These are phyloP conservation scores for Pichia sp. DNA, from an alignment of 1,139 yeast genomes.

Conservation along the genomic window DNA sequence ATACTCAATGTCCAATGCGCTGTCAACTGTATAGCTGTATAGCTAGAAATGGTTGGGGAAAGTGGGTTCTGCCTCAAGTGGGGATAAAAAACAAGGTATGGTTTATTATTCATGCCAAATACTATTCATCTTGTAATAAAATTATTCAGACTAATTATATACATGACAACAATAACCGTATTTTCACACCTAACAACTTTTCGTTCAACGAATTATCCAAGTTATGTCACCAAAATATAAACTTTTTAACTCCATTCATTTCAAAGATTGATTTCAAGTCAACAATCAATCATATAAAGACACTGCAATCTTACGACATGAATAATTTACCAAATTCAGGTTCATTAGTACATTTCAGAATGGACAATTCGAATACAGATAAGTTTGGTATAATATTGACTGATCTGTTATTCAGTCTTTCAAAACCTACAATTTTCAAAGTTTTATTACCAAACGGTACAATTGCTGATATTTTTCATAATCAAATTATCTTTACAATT, in stretches of 20 bases:
- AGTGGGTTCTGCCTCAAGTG: too few relatives aligned
- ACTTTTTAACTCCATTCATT: background rate
- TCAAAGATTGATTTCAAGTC: slow-evolving; percentile 1
- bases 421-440: background rate
- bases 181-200: slow-evolving; percentile 6
- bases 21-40: background rate
- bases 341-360: slow-evolving; percentile 14
- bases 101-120: background rate
- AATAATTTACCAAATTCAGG: slow-evolving; percentile 12
- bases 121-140: background rate
- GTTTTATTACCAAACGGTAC: slow-evolving; percentile 18
- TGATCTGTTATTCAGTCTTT: slow-evolving; percentile 12
- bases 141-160: background rate
- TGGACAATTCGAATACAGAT: background rate
- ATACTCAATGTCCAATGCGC: background rate
- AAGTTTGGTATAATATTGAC: slow-evolving; percentile 15
- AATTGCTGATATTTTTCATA: slow-evolving; percentile 8
- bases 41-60: background rate
- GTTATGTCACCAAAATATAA: slow-evolving; percentile 1
- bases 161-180: background rate
- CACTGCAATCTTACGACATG: background rate
- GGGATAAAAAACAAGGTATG: background rate
- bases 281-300: slow-evolving; percentile 1
- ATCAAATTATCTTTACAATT: slow-evolving; percentile 16
- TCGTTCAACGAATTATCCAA: background rate